Base-by-base conservation (phyloP, 495 filamentous ascomycete genomes). In the Amorphotheca resinae region DNA sequence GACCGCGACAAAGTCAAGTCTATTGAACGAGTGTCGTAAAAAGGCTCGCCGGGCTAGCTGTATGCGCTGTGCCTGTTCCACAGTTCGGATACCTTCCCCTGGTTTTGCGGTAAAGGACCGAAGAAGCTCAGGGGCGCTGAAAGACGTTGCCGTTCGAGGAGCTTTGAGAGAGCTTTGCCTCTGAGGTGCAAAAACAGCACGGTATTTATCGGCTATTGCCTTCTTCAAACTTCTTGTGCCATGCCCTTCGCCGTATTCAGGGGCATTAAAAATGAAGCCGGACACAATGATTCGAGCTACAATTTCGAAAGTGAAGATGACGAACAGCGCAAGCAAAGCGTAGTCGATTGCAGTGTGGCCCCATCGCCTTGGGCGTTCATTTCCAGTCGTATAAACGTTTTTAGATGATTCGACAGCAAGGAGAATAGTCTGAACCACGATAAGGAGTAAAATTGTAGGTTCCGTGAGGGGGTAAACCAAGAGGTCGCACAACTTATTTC, bases 1-100 rank as follows among this genome's bases (percentile, higher is more conserved):
- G n/a, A 99, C 80, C 3, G 91, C 93, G 25, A 99, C 64, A 63
- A 96, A 95, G 60, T 99, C 91, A 2, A 96, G 69, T 42, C 91
- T 76, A 59, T 95, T 96, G 65, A 96, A 96, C 8, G 82, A 82
- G 55, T 99, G 91, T 22, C 91, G 79, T 38, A 99, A 68, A 59
- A 95, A 96, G 3, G 91, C 91, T 43, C 91, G 79, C 44, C 87
- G 79, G 22, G 91, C 91, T 42, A 99, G 73, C 40, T 88, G 76
- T 42, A 80, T 63, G 38, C 89, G 82, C 55, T 85, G 82, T 55
- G 86, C 83, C 48, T 94, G 84, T 38, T 87, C 73, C 30, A 64
- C 54, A 37, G 48, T 48, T n/a, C 41, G 39, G 36, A 59, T 48
- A 53, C 3, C 65, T 68, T 58, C 84, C 77, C 58, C 82, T 72